Base-by-base conservation (phyloP, 2,329 filamentous ascomycete species). In the Talaromyces sp. region DNA sequence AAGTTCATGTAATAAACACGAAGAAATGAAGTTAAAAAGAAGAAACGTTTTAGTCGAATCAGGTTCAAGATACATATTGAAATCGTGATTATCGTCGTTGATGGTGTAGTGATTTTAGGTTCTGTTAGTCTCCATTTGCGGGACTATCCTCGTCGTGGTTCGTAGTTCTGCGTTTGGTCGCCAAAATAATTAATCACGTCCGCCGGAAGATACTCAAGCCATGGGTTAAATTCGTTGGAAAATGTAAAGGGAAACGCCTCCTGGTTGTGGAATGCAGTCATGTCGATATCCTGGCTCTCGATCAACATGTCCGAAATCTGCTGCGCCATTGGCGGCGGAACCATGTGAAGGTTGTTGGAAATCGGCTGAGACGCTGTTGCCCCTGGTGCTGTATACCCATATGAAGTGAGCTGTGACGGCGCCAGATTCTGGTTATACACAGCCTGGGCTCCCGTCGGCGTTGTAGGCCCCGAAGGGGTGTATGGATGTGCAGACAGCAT, bases 281-380 rank as follows among this genome's bases (percentile, higher is more conserved):
- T 88, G 65, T 93, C 89, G 36, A 93, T 85, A 65, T 93, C 89
- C 65, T 91, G 89, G 63, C 85, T 88, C 70, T 91, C 86, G 65
- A 93, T 90, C 64, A 89, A 87, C 75, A 92, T 88, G 54, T 71
- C 65, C 6, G 67, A 67, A 15, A 64, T 64, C 13, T 68, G 61
- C 7, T 69, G 47, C 17, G 64, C 65, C 7, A 67, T 58, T 36
- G 56, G 55, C 7, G 47, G 52, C 36, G 55, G 17, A 36, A 19
- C n/a, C 54, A 52, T 51, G 30, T 57, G 42, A 5, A 55, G 56
- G 19, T 55, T 58, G 33, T 36, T 52, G 27, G 53, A 19, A 13
- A 58, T 52, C 17, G 57, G 28, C 47, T 54, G 49, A 11, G 49
- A 59, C 30, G 57, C 54, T 28, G 30, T n/a, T 4, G 13, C 22